Evolutionary conservation across 2,329 filamentous ascomycete species (phyloP).

Genomic region (Hypoxylon sp.): DNA sequence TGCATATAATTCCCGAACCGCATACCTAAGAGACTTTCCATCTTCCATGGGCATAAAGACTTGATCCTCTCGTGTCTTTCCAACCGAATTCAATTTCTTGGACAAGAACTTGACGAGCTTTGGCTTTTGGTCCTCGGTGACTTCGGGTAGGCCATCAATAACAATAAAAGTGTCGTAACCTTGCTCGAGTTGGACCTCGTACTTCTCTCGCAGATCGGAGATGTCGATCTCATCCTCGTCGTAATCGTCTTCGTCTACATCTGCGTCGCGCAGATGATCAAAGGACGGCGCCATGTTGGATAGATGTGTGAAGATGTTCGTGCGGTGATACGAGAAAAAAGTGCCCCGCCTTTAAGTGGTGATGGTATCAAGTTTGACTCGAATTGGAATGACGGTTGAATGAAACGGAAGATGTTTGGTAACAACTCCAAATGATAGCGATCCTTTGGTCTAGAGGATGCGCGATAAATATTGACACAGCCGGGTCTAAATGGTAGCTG

Average conservation of each 20-base stretch:
- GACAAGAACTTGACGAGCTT: slow-evolving; percentile 97
- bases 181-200: slow-evolving; percentile 94
- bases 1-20: too few relatives aligned
- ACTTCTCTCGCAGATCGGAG: slow-evolving; percentile 91
- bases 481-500: neutral
- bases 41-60: slow-evolving; percentile 94
- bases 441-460: neutral
- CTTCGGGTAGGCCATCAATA: slow-evolving; percentile 89
- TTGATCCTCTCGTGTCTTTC: slow-evolving; percentile 83
- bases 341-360: slow-evolving; percentile 35
- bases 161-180: slow-evolving; percentile 97
- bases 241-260: slow-evolving; percentile 84
- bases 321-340: slow-evolving; percentile 21
- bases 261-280: slow-evolving; percentile 89
- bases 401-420: too few relatives aligned
- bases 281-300: slow-evolving; percentile 91
- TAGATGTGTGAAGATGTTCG: slow-evolving; percentile 9
- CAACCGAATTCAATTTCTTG: slow-evolving; percentile 88
- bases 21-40: slow-evolving; percentile 85
- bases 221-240: slow-evolving; percentile 96
- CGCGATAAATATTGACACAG: neutral
- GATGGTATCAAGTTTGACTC: too few relatives aligned
- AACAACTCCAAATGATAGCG: too few relatives aligned
- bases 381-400: too few relatives aligned
- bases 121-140: slow-evolving; percentile 88